These are phyloP conservation scores for Rhodotorula sp. DNA, from an alignment of 1,284 basidiomycete genomes.

Conservation along the genomic window DNA sequence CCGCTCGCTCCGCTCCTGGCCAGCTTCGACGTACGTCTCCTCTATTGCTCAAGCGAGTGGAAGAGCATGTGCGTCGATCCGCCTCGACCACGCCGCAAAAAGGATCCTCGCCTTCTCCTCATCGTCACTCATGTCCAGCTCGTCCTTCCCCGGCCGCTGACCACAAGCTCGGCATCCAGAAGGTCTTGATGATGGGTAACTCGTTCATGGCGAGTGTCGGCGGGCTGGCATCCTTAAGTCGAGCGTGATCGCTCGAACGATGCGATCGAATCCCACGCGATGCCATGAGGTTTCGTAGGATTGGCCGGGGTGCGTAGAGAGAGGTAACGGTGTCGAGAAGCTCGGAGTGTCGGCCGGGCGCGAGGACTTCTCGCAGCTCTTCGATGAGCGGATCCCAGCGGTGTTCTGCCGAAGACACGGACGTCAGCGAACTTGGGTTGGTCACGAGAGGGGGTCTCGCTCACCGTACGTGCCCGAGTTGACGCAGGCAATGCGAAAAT, in stretches of 20 bases:
- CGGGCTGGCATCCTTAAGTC: not conserved
- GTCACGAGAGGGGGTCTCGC: not conserved
- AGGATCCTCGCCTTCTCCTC: not conserved
- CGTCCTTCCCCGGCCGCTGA: not conserved
- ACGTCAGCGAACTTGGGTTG: not conserved
- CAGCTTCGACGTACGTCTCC: not conserved
- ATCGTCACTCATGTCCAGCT: not conserved
- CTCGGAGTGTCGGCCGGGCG: not conserved
- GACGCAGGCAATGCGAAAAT: not conserved
- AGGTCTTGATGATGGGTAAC: not conserved
- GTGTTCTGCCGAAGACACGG: not conserved
- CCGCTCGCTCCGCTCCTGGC: not conserved
- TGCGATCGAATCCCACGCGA: not conserved
- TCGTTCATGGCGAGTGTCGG: slow-evolving; percentile 6
- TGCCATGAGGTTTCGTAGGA: not conserved
- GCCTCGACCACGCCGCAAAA: not conserved
- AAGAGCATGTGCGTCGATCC: not conserved
- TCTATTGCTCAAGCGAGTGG: slow-evolving; percentile 1
- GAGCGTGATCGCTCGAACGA: not conserved
- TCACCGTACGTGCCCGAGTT: not conserved
- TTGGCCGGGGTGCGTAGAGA: not conserved
- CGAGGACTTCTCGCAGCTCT: not conserved
- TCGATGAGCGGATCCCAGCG: slow-evolving; percentile 3
- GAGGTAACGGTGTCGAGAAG: not conserved
- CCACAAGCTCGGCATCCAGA: not conserved